phyloP scores from a whole-genome alignment of 164 flowering plant species.

The grape (Vitis vinifera) region DNA sequence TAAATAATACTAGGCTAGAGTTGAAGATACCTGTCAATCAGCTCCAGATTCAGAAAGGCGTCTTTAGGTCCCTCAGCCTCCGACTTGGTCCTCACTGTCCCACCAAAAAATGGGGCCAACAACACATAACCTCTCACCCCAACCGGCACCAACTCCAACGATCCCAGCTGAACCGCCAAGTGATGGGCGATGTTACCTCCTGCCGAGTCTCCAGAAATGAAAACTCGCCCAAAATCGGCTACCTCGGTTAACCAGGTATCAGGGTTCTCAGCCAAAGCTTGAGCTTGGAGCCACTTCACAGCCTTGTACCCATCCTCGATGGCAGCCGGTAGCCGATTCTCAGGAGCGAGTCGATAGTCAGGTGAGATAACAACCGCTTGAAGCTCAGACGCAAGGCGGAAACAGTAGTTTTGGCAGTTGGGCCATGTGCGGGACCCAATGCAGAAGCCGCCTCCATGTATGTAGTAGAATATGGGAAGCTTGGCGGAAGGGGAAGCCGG shows the following conservation, averaged over 20 bases:
- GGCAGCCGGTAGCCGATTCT: slow-evolving; percentile 75
- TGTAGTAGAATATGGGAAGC: slow-evolving; percentile 63
- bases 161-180: slow-evolving; percentile 50
- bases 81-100: slow-evolving; percentile 42
- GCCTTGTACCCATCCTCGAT: slow-evolving; percentile 59
- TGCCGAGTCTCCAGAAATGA: slow-evolving; percentile 73
- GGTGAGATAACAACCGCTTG: slow-evolving; percentile 63
- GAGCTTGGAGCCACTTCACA: slow-evolving; percentile 63
- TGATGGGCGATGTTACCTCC: slow-evolving; percentile 82
- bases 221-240: slow-evolving; percentile 62
- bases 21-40: slow-evolving; percentile 50
- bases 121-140: slow-evolving; percentile 61
- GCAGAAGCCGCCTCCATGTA: slow-evolving; percentile 87
- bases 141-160: slow-evolving; percentile 53
- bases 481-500: slow-evolving; percentile 40
- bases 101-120: slow-evolving; percentile 75
- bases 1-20: too few species aligned
- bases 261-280: slow-evolving; percentile 40
- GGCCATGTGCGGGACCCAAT: slow-evolving; percentile 77
- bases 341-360: slow-evolving; percentile 79
- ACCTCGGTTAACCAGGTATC: slow-evolving; percentile 53
- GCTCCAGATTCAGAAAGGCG: slow-evolving; percentile 59
- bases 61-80: slow-evolving; percentile 70
- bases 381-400: slow-evolving; percentile 51
- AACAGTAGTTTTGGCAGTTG: slow-evolving; percentile 67